These are phyloP conservation scores for Apiospora aurea DNA, from an alignment of 2,329 filamentous ascomycete species.

Conservation along the genomic window DNA sequence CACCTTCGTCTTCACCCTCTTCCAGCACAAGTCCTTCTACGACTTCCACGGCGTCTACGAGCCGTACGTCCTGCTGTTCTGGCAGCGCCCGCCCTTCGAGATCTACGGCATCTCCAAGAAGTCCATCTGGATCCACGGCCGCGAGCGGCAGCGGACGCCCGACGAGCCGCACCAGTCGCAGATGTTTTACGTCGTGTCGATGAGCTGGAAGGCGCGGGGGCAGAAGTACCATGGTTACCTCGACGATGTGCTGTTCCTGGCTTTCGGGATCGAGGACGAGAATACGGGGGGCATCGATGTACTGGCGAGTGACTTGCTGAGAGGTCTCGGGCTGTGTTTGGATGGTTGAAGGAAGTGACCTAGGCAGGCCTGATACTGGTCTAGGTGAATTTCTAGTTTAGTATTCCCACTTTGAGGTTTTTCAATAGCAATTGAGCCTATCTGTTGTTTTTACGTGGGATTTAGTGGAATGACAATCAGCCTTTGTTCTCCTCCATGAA, in stretches of 20 bases:
- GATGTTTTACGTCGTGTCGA: constrained; percentile 65
- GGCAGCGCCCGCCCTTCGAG: constrained; percentile 55
- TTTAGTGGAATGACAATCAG: too few species aligned
- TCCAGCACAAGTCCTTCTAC: constrained; percentile 61
- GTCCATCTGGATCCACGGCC: constrained; percentile 64
- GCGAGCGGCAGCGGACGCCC: constrained; percentile 37
- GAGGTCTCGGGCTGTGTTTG: constrained; percentile 48
- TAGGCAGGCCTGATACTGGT: neutral
- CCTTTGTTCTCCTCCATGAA: too few species aligned
- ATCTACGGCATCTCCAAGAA: constrained; percentile 56
- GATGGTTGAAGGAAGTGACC: neutral
- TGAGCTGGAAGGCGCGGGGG: constrained; percentile 59
- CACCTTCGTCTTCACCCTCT: constrained; percentile 62
- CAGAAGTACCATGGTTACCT: constrained; percentile 62
- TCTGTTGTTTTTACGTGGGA: too few species aligned
- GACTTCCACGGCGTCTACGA: constrained; percentile 60
- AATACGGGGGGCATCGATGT: constrained; percentile 59
- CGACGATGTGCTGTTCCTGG: constrained; percentile 62
- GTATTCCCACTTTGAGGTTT: too few species aligned
- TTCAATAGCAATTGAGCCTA: too few species aligned
- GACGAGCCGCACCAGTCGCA: constrained; percentile 46
- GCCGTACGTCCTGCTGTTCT: constrained; percentile 61
- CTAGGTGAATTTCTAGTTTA: too few species aligned
- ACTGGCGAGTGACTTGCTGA: constrained; percentile 55
- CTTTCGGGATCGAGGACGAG: constrained; percentile 63